phyloP scores from a whole-genome alignment of 352 stramenopile genomes.

The Phytophthora pini region DNA sequence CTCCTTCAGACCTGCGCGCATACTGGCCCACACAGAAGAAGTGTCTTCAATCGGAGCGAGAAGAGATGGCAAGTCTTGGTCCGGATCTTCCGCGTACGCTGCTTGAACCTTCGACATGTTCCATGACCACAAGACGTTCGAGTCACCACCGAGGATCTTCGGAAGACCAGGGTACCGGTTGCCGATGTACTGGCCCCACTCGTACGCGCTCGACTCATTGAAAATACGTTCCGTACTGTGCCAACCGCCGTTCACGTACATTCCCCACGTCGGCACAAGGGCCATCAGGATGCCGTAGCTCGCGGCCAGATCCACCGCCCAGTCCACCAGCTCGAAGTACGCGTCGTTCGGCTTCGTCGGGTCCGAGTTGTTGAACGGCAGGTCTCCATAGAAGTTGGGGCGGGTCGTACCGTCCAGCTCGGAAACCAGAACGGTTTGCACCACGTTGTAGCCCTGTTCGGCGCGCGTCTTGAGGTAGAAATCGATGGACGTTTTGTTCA shows the following conservation, averaged over 20 bases:
- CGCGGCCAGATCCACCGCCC: constrained; percentile 24
- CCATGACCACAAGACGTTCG: neutral
- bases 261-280: constrained; percentile 21
- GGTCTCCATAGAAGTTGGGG: constrained; percentile 1
- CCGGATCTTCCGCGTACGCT: neutral
- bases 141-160: neutral
- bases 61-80: neutral
- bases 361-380: constrained; percentile 3
- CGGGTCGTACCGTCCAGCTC: neutral
- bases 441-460: neutral
- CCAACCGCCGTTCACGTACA: constrained; percentile 2
- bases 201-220: neutral
- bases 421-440: neutral
- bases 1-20: too few species aligned
- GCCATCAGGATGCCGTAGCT: constrained; percentile 36
- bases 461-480: neutral
- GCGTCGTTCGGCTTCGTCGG: constrained; percentile 8
- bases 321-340: constrained; percentile 37
- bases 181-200: neutral
- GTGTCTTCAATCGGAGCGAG: neutral
- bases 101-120: too few species aligned
- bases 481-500: neutral
- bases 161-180: neutral
- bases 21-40: neutral
- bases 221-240: neutral